A percentile compares a stretch with the other conserved stretches of the same genome.
Conservation (phyloP, 2,329 filamentous ascomycete species). For the Celoporthe dispersa region DNA sequence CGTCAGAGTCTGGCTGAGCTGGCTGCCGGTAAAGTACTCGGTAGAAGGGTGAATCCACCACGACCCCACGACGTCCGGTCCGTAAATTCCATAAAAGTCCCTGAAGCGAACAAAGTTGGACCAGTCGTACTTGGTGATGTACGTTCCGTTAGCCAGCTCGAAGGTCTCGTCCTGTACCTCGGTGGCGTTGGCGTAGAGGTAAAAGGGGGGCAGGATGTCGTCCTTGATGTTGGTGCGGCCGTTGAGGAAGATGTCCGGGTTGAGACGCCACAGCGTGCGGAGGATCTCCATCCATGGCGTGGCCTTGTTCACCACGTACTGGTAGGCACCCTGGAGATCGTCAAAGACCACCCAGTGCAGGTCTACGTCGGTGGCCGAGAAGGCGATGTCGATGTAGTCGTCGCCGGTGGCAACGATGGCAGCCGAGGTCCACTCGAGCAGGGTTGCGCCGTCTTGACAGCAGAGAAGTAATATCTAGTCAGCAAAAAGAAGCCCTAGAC, state of each 20-base stretch:
- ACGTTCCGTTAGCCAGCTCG: constrained; percentile 50
- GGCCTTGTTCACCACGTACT: constrained; percentile 57
- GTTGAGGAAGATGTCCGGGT: constrained; percentile 51
- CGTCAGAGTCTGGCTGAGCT: constrained; percentile 57
- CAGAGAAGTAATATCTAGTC: not conserved
- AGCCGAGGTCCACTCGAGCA: constrained; percentile 53
- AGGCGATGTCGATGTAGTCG: constrained; percentile 50
- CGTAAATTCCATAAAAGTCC: constrained; percentile 56
- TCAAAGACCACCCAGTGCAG: constrained; percentile 58
- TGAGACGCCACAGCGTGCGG: constrained; percentile 54
- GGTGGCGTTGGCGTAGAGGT: constrained; percentile 47
- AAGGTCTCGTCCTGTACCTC: constrained; percentile 61
- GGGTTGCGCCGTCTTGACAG: constrained; percentile 46
- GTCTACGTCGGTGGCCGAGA: constrained; percentile 51
- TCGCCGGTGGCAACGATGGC: constrained; percentile 42
- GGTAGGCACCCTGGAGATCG: constrained; percentile 55
- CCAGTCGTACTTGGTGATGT: constrained; percentile 57
- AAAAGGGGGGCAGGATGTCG: constrained; percentile 47
- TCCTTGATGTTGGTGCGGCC: constrained; percentile 52
- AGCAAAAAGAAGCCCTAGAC: too few relatives aligned
- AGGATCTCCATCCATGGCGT: constrained; percentile 54
- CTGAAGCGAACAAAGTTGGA: constrained; percentile 40
- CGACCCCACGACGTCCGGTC: constrained; percentile 48
- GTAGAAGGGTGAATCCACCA: constrained; percentile 57
- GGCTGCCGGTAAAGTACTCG: constrained; percentile 57